Base-by-base conservation (phyloP, 1,139 yeast species). In the Pichia sp. region DNA sequence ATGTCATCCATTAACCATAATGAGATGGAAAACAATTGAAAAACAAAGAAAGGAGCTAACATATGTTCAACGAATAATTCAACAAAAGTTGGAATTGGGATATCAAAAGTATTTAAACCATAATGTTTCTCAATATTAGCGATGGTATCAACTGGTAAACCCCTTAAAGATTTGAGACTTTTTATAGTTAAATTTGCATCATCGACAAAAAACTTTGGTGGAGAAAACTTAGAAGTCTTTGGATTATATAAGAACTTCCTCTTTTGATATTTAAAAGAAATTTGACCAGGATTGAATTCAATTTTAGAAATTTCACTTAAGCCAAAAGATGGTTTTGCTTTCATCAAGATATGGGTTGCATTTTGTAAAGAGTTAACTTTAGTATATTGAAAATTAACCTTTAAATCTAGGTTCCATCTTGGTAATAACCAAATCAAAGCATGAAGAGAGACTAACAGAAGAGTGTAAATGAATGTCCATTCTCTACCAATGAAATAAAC, bases 41-140 rank as follows among this genome's bases (percentile, higher is more conserved):
- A 92, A 29, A 92, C 96, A 61, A 92, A 92, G 67, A 94, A 87
- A 12, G 99, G 99, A 13, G 98, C 97, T 42, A 94, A 95, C 7
- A 97, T 98, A 66, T 92, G 98, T 68, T 92, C 98, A 65, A 88
- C 85, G 72, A 92, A 92, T 61, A 92, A 74, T 66, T 92, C 98
- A 53, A 77, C 57, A 61, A 92, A 90, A 1, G 96, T 80, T 43
- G 98, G 99, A 47, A 94, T 78, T 35, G 98, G 98, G 56, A 92
- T 92, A 63, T 92, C 98, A 63, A 92, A 92, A 58, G 77, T 77
- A 69, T 92, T 92, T 56, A 74, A 73, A 45, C 98, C 99, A 61
- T 85, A 92, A 52, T 77, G 70, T 61, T 90, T 77, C 46, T 65
- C 68, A 39, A 73, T 62, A 48, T 74, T 76, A 25, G 76, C 76